These are phyloP conservation scores for Reutealis trisperma DNA, from an alignment of 345 rosid species.

Conservation along the genomic window DNA sequence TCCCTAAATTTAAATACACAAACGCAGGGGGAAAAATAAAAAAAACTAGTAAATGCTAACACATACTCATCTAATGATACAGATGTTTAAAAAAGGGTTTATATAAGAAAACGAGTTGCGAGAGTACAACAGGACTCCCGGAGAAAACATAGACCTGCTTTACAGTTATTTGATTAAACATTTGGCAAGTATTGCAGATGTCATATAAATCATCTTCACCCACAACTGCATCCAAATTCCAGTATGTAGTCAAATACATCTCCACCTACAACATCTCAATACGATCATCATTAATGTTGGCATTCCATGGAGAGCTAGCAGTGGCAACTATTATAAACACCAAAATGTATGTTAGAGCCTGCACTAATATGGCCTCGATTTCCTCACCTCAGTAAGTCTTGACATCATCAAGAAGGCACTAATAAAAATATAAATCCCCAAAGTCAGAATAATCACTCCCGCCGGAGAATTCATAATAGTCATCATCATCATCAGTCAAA, in stretches of 20 bases:
- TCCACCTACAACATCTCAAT: neutral
- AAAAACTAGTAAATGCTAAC: neutral
- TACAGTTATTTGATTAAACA: neutral
- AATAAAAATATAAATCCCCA: neutral
- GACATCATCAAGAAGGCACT: neutral
- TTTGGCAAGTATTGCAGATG: neutral
- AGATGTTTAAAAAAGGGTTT: neutral
- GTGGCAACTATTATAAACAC: neutral
- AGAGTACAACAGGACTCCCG: neutral
- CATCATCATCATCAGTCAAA: constrained; percentile 42
- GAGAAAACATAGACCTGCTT: neutral
- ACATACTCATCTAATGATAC: neutral
- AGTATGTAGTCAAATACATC: neutral
- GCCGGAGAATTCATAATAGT: constrained; percentile 33
- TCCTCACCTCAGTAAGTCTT: neutral
- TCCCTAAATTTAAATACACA: no score
- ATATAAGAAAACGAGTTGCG: no score
- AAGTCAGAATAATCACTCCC: constrained; percentile 32
- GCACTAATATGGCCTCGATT: neutral
- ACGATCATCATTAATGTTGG: neutral
- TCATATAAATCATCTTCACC: neutral
- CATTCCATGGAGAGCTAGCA: neutral
- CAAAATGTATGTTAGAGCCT: neutral
- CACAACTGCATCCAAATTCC: neutral
- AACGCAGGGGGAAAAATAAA: no score